Conservation (phyloP, 2,329 filamentous ascomycete genomes). For the Pseudopithomyces chartarum region DNA sequence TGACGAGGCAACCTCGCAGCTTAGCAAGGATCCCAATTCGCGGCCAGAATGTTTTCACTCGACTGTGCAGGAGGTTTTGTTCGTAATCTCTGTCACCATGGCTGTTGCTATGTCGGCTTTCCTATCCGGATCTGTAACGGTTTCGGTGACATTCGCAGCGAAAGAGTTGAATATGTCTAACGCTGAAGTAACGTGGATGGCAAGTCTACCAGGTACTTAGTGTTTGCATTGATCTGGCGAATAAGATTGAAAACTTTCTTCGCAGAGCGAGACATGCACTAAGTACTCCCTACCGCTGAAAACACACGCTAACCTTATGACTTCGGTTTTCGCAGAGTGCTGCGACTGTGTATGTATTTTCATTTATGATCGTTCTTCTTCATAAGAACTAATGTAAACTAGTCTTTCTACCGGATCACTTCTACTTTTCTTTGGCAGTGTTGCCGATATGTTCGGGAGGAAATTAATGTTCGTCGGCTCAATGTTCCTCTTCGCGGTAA, state of each 20-base stretch:
- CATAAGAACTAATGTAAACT: not conserved
- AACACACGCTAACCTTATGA: too few species aligned
- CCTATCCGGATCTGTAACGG: conserved; percentile 62
- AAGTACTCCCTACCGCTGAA: too few species aligned
- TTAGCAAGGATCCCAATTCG: conserved; percentile 36
- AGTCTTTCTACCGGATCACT: conserved; percentile 67
- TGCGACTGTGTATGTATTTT: conserved; percentile 58
- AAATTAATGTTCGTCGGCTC: conserved; percentile 64
- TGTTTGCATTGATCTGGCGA: too few species aligned
- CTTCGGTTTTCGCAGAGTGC: conserved; percentile 51
- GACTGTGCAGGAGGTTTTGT: conserved; percentile 66
- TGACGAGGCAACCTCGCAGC: conserved; percentile 14
- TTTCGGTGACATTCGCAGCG: conserved; percentile 67
- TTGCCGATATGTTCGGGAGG: conserved; percentile 70
- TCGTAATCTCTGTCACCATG: conserved; percentile 70
- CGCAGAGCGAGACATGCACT: too few species aligned
- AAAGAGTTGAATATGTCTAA: conserved; percentile 65
- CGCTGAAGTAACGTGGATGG: conserved; percentile 70
- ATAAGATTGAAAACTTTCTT: too few species aligned
- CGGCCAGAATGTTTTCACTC: conserved; percentile 66
- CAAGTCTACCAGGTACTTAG: too few species aligned
- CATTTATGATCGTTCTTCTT: not conserved
- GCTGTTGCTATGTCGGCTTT: conserved; percentile 68
- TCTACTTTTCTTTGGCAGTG: conserved; percentile 68
- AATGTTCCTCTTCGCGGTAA: conserved; percentile 63